A percentile compares a stretch with the other conserved stretches of the same genome.
Evolutionary conservation across 2,329 filamentous ascomycete genomes (phyloP).

Genomic region (Shiraia sp.): DNA sequence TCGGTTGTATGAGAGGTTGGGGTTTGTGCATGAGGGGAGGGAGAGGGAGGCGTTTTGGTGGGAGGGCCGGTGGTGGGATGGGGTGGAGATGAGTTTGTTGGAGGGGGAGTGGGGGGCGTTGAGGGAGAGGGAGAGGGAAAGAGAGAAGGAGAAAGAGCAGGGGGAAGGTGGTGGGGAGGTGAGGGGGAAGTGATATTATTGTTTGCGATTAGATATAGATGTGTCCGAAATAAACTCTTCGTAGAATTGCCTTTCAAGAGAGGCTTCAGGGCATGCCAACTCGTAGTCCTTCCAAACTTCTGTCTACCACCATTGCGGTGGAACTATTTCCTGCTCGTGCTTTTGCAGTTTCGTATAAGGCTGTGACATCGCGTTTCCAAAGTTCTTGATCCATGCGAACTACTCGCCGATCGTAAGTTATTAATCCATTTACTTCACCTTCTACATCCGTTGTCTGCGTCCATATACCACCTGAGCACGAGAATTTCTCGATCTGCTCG

Average conservation of each 20-base stretch:
- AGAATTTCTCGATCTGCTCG: constrained; percentile 57
- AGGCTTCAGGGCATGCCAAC: constrained; percentile 1
- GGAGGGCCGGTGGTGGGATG: constrained; percentile 48
- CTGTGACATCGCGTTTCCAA: constrained; percentile 65
- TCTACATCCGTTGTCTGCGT: constrained; percentile 77
- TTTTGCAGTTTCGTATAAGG: constrained; percentile 58
- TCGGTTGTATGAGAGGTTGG: constrained; percentile 51
- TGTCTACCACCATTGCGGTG: constrained; percentile 1
- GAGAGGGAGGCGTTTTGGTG: constrained; percentile 49
- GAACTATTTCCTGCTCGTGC: constrained; percentile 9
- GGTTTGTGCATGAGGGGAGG: constrained; percentile 52
- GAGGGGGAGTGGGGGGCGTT: constrained; percentile 31
- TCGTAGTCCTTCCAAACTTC: constrained; percentile 3
- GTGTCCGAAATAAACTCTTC: too few species aligned
- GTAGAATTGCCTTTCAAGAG: not conserved
- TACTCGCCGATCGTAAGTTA: constrained; percentile 69
- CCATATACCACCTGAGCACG: constrained; percentile 71
- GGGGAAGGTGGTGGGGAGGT: too few species aligned
- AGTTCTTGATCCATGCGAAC: constrained; percentile 60
- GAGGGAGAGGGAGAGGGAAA: constrained; percentile 3
- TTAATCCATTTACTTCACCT: constrained; percentile 72
- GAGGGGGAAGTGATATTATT: not conserved
- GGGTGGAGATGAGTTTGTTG: constrained; percentile 30
- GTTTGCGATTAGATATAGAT: too few species aligned
- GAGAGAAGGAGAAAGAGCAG: not conserved